phyloP scores from a whole-genome alignment of 768 basidiomycete genomes.

The Suillus alpinus region DNA sequence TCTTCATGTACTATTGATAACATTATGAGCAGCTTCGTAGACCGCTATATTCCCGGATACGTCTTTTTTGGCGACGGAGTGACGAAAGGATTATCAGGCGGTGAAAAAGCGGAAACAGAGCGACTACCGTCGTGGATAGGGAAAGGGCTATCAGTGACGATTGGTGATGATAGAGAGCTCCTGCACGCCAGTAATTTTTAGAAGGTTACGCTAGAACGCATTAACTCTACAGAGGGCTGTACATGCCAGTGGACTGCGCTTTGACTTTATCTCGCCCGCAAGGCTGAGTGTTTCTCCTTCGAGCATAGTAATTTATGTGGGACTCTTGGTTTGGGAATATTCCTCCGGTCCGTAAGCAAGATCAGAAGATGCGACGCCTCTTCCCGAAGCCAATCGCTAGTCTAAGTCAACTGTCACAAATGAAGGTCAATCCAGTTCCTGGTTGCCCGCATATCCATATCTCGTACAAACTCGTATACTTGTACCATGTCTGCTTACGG shows the following conservation, averaged over 20 bases:
- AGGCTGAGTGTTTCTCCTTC: not conserved
- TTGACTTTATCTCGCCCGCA: not conserved
- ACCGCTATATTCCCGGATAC: constrained; percentile 93
- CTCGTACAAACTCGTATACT: not conserved
- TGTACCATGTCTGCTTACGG: constrained; percentile 72
- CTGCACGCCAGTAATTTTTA: constrained; percentile 42
- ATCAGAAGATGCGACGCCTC: not conserved
- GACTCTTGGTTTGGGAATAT: not conserved
- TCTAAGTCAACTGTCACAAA: not conserved
- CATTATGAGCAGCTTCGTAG: constrained; percentile 61
- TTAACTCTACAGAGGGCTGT: not conserved
- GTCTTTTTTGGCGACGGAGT: constrained; percentile 77
- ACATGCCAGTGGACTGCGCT: not conserved
- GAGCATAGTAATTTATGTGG: not conserved
- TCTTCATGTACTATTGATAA: not conserved
- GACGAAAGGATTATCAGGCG: constrained; percentile 25
- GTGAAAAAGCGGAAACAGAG: constrained; percentile 13
- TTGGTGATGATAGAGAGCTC: constrained; percentile 54
- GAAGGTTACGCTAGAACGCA: constrained; percentile 3
- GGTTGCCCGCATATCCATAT: not conserved
- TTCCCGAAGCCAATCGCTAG: not conserved
- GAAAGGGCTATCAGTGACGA: constrained; percentile 48
- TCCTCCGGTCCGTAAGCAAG: not conserved
- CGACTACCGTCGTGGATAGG: constrained; percentile 40
- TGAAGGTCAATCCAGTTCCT: not conserved